Evolutionary conservation across 2,329 filamentous ascomycete genomes (phyloP).

Genomic region (Neofusicoccum cordaticola): DNA sequence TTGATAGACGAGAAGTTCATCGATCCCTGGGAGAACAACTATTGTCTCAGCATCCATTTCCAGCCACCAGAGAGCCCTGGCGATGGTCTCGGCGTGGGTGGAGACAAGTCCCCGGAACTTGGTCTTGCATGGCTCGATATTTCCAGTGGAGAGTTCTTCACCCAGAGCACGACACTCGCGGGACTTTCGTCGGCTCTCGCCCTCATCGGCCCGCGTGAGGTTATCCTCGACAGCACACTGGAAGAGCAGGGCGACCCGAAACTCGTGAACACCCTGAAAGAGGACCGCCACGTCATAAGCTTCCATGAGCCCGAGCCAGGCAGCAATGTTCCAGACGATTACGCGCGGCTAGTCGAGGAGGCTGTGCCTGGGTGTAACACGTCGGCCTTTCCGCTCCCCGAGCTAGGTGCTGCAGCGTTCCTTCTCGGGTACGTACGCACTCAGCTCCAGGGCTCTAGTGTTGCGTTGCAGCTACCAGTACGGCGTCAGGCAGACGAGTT

Average conservation of each 20-base stretch:
- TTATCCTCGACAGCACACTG: constrained; percentile 64
- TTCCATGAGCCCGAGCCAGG: constrained; percentile 56
- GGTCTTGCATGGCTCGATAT: constrained; percentile 93
- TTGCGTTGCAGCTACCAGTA: constrained; percentile 80
- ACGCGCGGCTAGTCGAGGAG: background rate
- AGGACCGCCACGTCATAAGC: constrained; percentile 73
- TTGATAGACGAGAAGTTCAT: constrained; percentile 98
- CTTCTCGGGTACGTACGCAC: constrained; percentile 82
- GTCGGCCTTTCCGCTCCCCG: constrained; percentile 61
- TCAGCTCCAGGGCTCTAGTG: constrained; percentile 70
- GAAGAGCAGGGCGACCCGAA: constrained; percentile 57
- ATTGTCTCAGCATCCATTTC: constrained; percentile 76
- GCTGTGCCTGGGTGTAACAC: constrained; percentile 12
- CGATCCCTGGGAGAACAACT: constrained; percentile 91
- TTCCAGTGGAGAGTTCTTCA: constrained; percentile 92
- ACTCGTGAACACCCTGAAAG: constrained; percentile 66
- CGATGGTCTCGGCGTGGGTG: constrained; percentile 19
- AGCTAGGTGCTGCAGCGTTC: constrained; percentile 73
- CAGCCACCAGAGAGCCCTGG: constrained; percentile 31
- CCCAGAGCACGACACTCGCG: constrained; percentile 68
- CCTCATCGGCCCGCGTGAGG: constrained; percentile 78
- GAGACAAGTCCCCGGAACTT: background rate
- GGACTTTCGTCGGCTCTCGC: constrained; percentile 78
- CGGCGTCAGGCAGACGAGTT: constrained; percentile 71
- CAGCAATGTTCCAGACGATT: constrained; percentile 48